These are phyloP conservation scores for Jasminum sambac DNA, from an alignment of 257 asterid species.

Conservation along the genomic window DNA sequence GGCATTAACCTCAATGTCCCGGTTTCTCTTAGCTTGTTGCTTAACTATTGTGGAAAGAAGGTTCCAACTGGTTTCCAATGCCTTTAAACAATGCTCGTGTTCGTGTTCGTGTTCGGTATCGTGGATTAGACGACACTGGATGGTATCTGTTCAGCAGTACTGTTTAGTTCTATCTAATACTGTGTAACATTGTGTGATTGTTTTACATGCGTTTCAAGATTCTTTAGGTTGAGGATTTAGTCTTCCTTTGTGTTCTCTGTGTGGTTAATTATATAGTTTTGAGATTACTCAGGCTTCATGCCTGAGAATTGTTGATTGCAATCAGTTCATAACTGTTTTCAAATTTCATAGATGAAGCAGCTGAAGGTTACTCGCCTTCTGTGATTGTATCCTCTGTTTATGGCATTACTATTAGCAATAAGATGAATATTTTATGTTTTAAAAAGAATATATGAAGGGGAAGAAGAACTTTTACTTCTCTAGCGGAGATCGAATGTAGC, in stretches of 20 bases:
- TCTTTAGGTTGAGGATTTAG: neutral
- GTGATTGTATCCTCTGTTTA: neutral
- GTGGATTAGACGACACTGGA: neutral
- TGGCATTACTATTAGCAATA: neutral
- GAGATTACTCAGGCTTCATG: neutral
- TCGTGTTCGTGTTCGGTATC: neutral
- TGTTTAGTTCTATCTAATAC: neutral
- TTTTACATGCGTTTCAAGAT: neutral
- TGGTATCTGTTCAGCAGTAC: neutral
- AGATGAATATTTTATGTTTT: neutral
- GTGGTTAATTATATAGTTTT: neutral
- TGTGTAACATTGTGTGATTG: neutral
- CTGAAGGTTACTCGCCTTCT: neutral
- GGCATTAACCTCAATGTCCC: conserved; percentile 20
- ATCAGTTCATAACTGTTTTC: neutral
- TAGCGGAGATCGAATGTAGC: no score
- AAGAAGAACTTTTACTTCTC: no score
- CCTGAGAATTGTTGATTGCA: neutral
- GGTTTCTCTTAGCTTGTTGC: no score
- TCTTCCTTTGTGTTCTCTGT: neutral
- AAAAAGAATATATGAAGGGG: no score
- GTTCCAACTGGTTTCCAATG: conserved; percentile 27
- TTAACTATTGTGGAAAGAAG: conserved; percentile 20
- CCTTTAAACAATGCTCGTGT: conserved; percentile 13
- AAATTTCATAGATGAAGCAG: neutral